Evolutionary conservation across 2,329 filamentous ascomycete genomes (phyloP), one percentile per base, ranked within the genome.

Genomic region (Cordyceps militaris): DNA sequence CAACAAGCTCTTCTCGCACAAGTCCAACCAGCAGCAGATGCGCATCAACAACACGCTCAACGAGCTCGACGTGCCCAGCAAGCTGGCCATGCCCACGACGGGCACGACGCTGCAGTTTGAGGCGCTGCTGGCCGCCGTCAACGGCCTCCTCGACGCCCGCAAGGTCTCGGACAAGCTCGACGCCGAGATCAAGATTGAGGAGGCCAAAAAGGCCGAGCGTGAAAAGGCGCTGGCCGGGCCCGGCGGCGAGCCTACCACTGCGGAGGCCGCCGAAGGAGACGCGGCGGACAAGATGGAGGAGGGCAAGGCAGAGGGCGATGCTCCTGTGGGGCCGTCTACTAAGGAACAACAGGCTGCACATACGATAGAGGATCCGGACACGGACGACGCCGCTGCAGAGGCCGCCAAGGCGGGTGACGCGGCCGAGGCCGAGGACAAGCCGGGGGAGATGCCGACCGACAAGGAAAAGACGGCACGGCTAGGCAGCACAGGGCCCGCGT

Each of bases 161-260:
- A 93, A 92, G 74, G 73, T 88, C 28, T 79, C 81, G 16, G 89
- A 94, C 69, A 91, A 91, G 74, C 76, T 92, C 32, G 86, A 90
- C 61, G 82, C 78, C 13, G 89, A 93, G 71, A 80, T 89, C 64
- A 82, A 79, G 65, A 65, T 85, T 2, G 78, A 84, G 65, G 75
- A 79, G 65, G 78, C 77, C 1, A 81, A 85, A 67, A 83, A 79
- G 70, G 74, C 71, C 0, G 79, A 83, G 67, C 75, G 73, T 34
- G 77, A 77, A 63, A 80, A 74, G 71, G 63, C 61, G 10, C 43
- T 61, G 59, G 60, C 64, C 57, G 6, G 63, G 60, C 1, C 30
- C 24, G 43, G 59, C 57, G 34, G 52, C 8, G 65, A 61, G 23
- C 30, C 43, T 60, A 16, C 3, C 19, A 57, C 57, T 8, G 32